Conservation (phyloP, 768 basidiomycete species). For the Tremella fuciformis region DNA sequence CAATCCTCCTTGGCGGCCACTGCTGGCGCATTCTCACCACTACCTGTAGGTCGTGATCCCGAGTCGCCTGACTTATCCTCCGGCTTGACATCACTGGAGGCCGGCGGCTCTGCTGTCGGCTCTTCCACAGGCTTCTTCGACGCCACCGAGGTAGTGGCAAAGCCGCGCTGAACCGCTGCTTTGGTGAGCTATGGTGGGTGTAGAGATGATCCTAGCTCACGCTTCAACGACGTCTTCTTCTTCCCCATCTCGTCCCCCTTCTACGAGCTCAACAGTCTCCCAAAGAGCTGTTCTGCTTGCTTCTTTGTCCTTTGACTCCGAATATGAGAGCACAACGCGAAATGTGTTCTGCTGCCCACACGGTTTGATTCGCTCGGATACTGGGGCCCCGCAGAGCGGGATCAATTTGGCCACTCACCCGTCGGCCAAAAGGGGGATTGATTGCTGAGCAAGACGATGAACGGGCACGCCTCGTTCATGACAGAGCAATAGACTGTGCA, state of each 20-base stretch:
- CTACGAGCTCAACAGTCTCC: too few relatives aligned
- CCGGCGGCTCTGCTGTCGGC: neutral
- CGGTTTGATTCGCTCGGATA: too few relatives aligned
- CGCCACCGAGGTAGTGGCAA: conserved; percentile 47
- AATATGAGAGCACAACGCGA: too few relatives aligned
- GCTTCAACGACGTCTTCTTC: conserved; percentile 50
- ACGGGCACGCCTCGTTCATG: too few relatives aligned
- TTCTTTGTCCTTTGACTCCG: too few relatives aligned
- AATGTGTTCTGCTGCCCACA: too few relatives aligned
- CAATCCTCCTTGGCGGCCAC: conserved; percentile 28
- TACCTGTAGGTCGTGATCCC: neutral
- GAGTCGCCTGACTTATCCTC: neutral
- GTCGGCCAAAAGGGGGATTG: too few relatives aligned
- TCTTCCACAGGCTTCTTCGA: conserved; percentile 35
- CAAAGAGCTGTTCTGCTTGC: too few relatives aligned
- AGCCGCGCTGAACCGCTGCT: conserved; percentile 45
- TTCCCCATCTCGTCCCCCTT: conserved; percentile 40
- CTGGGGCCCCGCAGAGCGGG: too few relatives aligned
- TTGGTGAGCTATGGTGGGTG: conserved; percentile 4
- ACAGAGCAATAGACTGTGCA: too few relatives aligned
- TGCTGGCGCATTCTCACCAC: neutral
- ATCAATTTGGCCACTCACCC: too few relatives aligned
- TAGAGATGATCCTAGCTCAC: conserved; percentile 17
- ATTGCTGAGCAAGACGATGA: too few relatives aligned
- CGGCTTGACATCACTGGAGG: neutral